phyloP scores from a whole-genome alignment of 179 eudicot genomes.

The Beta macrorhiza region DNA sequence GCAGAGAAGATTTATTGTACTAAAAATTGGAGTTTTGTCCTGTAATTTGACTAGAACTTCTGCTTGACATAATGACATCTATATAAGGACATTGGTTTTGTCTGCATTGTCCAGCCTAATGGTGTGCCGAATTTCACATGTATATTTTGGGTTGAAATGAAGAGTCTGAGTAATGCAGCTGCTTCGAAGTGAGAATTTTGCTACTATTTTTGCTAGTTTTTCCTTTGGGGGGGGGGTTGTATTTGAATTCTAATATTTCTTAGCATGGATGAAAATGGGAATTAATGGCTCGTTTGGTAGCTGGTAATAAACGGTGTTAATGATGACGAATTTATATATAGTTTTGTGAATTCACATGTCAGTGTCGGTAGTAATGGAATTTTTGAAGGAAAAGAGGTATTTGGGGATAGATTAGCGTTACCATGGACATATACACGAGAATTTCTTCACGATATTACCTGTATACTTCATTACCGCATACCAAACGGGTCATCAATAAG shows the following conservation, averaged over 20 bases:
- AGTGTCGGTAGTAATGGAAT: no score
- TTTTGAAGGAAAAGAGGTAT: no score
- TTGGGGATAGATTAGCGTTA: no score
- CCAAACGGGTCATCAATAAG: no score
- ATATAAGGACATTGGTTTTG: not conserved
- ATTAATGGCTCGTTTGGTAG: no score
- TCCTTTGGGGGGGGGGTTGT: not conserved
- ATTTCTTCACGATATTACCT: no score
- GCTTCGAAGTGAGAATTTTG: not conserved
- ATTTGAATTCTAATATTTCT: not conserved
- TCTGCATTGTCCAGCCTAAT: not conserved
- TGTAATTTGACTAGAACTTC: conserved; percentile 8
- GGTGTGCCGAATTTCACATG: not conserved
- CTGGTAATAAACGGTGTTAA: no score
- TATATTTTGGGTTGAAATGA: not conserved
- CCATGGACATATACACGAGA: no score
- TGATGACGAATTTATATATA: no score
- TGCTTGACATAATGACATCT: not conserved
- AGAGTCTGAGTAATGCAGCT: not conserved
- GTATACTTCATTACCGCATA: no score
- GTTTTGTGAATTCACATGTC: no score
- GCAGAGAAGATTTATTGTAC: not conserved
- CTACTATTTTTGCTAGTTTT: not conserved
- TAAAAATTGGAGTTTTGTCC: not conserved
- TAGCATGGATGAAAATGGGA: not conserved